These are phyloP conservation scores for Fomes fomentarius DNA, from an alignment of 1,284 basidiomycete genomes.

Conservation along the genomic window DNA sequence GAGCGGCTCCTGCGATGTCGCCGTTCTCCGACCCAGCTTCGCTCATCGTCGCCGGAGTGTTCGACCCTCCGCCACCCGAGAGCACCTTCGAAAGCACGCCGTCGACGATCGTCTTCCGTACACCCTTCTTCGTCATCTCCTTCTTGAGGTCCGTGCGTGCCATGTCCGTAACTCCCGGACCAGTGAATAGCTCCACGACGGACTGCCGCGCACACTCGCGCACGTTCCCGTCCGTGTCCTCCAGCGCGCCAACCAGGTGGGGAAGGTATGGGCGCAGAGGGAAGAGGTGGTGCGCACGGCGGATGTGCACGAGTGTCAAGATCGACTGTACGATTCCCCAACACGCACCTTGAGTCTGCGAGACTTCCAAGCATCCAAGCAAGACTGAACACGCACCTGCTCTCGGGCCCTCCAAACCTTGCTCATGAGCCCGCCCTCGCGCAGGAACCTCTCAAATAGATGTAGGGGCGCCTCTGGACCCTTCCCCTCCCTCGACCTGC, in stretches of 20 bases:
- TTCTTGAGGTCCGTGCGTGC: slow-evolving; percentile 94
- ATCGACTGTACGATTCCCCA: slow-evolving; percentile 51
- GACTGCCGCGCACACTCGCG: slow-evolving; percentile 84
- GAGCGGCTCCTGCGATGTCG: slow-evolving; percentile 42
- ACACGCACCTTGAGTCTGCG: slow-evolving; percentile 5
- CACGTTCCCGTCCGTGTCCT: slow-evolving; percentile 90
- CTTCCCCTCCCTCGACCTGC: slow-evolving; percentile 64
- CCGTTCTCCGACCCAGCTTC: slow-evolving; percentile 63
- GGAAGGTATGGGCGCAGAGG: slow-evolving; percentile 86
- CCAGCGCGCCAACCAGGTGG: slow-evolving; percentile 80
- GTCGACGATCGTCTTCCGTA: slow-evolving; percentile 86
- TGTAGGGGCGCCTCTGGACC: slow-evolving; percentile 75
- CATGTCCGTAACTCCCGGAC: slow-evolving; percentile 77
- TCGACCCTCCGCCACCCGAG: slow-evolving; percentile 39
- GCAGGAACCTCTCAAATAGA: slow-evolving; percentile 77
- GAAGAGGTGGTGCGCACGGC: slow-evolving; percentile 68
- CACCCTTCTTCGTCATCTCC: slow-evolving; percentile 82
- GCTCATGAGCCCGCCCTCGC: slow-evolving; percentile 74
- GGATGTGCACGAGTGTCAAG: slow-evolving; percentile 67
- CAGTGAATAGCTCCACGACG: slow-evolving; percentile 84
- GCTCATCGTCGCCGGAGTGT: slow-evolving; percentile 45
- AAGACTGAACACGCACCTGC: slow-evolving; percentile 56
- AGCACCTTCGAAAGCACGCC: slow-evolving; percentile 67
- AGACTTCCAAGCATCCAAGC: background rate
- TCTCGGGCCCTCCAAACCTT: slow-evolving; percentile 84